These are phyloP conservation scores for Elongisporangium undulatum DNA, from an alignment of 352 stramenopile genomes.

Conservation along the genomic window DNA sequence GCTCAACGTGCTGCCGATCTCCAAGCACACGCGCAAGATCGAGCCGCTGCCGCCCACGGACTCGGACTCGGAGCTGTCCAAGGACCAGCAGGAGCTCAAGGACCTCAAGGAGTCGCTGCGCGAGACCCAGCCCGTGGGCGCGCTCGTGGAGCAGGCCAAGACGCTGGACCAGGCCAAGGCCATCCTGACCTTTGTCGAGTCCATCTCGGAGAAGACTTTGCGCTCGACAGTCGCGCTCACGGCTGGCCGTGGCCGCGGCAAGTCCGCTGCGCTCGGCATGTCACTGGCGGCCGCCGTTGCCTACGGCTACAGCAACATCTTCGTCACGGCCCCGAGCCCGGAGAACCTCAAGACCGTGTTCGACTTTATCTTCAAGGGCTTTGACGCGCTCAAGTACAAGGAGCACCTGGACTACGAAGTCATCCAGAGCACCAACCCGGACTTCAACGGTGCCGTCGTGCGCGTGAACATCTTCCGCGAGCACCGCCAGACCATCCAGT, in stretches of 20 bases:
- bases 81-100: constrained; percentile 88
- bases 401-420: constrained; percentile 99
- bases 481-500: constrained; percentile 97
- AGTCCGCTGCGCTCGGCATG: constrained; percentile 98
- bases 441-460: constrained; percentile 87
- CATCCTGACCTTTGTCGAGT: constrained; percentile 97
- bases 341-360: constrained; percentile 99
- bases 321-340: constrained; percentile 97
- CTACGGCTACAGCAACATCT: constrained; percentile 95
- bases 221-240: constrained; percentile 95
- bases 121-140: constrained; percentile 94
- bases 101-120: constrained; percentile 94
- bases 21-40: constrained; percentile 89
- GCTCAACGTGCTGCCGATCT: constrained; percentile 98
- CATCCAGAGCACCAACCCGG: constrained; percentile 82
- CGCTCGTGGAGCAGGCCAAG: constrained; percentile 93
- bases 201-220: constrained; percentile 96
- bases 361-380: constrained; percentile 97
- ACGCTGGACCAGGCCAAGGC: constrained; percentile 96
- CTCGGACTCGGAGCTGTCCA: constrained; percentile 44
- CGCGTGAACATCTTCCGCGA: constrained; percentile 97
- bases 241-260: constrained; percentile 89
- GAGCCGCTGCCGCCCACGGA: constrained; percentile 70
- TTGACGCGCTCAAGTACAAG: constrained; percentile 91
- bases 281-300: constrained; percentile 76